These are phyloP conservation scores for Mucor mucedo DNA, from an alignment of 371 early-diverging fungal species.

Conservation along the genomic window DNA sequence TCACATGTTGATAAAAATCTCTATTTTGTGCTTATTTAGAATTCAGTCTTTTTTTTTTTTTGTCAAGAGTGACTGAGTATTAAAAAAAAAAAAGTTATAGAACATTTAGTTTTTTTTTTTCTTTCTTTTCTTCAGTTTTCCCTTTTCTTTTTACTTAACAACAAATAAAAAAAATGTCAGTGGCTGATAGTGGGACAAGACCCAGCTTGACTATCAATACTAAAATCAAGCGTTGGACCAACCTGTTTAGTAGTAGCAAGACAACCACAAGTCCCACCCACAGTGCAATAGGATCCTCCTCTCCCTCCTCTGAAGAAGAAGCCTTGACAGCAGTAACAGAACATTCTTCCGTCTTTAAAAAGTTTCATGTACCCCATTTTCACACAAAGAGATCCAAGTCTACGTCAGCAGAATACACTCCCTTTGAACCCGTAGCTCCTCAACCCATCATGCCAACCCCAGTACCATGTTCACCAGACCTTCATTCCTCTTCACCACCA, in stretches of 20 bases:
- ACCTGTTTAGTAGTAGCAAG: background rate
- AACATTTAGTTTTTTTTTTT: background rate
- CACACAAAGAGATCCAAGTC: background rate
- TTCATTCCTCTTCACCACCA: conserved; percentile 7
- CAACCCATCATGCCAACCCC: conserved; percentile 22
- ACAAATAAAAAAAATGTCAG: background rate
- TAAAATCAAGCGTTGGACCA: too few species aligned
- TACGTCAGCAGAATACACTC: background rate
- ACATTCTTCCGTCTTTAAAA: conserved; percentile 1
- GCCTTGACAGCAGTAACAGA: background rate
- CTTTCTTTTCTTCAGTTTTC: background rate
- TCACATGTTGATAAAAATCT: background rate
- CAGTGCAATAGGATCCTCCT: background rate
- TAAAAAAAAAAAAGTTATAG: background rate
- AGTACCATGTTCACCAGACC: conserved; percentile 23
- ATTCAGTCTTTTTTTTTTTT: background rate
- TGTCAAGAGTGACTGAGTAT: background rate
- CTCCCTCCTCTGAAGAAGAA: too few species aligned
- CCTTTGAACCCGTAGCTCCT: conserved; percentile 14
- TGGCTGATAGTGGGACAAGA: too few species aligned
- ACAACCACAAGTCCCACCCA: background rate
- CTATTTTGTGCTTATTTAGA: background rate
- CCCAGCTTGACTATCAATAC: too few species aligned
- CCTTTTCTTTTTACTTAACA: background rate
- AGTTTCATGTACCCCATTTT: conserved; percentile 16